Percentiles rank a stretch among this genome's conserved stretches.
phyloP scores from a whole-genome alignment of 2,329 filamentous ascomycete species.

The Cladosporium sp. region DNA sequence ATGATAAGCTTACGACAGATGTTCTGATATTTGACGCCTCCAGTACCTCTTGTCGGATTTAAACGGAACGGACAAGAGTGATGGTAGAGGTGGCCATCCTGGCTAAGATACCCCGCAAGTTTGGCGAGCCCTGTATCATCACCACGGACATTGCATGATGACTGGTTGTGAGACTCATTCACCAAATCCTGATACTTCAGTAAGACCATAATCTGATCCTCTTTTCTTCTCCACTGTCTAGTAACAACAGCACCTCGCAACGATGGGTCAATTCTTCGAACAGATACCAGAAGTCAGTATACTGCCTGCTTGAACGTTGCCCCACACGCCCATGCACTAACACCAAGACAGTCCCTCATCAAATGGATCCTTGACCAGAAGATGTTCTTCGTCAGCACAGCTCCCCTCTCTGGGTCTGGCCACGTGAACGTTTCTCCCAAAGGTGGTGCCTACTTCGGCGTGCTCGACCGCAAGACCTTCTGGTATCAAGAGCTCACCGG shows the following conservation, averaged over 20 bases:
- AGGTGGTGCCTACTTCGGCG: constrained; percentile 41
- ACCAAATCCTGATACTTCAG: too few relatives aligned
- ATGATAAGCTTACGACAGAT: too few relatives aligned
- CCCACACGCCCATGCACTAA: constrained; percentile 22
- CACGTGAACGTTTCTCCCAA: constrained; percentile 47
- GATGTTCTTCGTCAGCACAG: constrained; percentile 41
- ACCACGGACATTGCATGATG: too few relatives aligned
- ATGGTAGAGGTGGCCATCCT: too few relatives aligned
- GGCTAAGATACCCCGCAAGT: neutral
- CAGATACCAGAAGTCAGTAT: constrained; percentile 8
- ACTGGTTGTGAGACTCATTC: too few relatives aligned
- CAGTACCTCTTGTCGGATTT: neutral
- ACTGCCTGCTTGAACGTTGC: neutral
- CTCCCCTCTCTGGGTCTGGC: constrained; percentile 36
- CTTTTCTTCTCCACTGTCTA: too few relatives aligned
- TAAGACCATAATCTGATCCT: too few relatives aligned
- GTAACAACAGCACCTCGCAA: neutral
- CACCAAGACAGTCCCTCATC: constrained; percentile 26
- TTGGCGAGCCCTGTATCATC: too few relatives aligned
- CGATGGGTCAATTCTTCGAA: constrained; percentile 13
- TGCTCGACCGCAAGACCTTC: constrained; percentile 37
- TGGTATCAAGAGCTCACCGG: constrained; percentile 45
- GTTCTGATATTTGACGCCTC: too few relatives aligned
- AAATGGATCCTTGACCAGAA: constrained; percentile 43
- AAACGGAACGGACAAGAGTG: neutral